Evolutionary conservation across 139 green algal species (phyloP).

Genomic region (Coccomyxa sp.): DNA sequence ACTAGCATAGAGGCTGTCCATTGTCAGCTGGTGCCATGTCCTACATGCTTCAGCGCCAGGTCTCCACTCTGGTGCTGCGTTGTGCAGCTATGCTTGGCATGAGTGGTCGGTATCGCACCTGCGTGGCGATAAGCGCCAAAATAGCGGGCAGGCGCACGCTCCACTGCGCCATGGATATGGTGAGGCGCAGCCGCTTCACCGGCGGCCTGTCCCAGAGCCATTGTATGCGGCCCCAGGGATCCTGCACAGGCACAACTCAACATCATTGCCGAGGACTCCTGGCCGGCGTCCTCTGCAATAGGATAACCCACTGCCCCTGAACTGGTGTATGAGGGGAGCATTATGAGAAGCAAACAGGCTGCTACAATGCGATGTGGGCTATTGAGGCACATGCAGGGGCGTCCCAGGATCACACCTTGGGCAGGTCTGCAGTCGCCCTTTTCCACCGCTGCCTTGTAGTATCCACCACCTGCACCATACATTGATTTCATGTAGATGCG

Average conservation of each 20-base stretch:
- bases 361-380: not conserved
- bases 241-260: slow-evolving; percentile 20
- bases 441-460: not conserved
- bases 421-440: not conserved
- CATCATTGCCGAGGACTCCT: no score
- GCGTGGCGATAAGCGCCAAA: slow-evolving; percentile 48
- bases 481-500: no score
- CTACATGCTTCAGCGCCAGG: no score
- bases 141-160: slow-evolving; percentile 54
- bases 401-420: not conserved
- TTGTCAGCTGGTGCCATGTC: no score
- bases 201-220: slow-evolving; percentile 62
- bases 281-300: no score
- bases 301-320: no score
- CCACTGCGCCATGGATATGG: slow-evolving; percentile 63
- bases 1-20: no score
- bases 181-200: slow-evolving; percentile 59
- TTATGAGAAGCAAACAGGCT: no score
- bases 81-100: no score
- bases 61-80: no score
- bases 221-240: slow-evolving; percentile 51
- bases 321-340: no score
- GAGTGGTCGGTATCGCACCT: no score
- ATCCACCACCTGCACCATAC: not conserved
- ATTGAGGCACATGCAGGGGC: not conserved